Evolutionary conservation across 1,284 basidiomycete genomes (phyloP).

Genomic region (Limonomyces culmigenus): DNA sequence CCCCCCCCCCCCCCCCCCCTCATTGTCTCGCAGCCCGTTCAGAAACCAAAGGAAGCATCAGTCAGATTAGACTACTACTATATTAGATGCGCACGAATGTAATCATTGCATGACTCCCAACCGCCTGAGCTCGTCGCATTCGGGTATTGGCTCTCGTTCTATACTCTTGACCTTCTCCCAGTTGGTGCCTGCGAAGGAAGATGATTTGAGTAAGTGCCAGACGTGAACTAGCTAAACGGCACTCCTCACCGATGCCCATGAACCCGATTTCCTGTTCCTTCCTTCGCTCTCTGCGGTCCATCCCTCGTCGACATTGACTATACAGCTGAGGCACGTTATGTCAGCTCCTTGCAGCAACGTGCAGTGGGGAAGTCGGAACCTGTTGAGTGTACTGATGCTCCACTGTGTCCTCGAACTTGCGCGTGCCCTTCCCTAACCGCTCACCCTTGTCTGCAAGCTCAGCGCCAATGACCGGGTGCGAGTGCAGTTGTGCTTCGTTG

Average conservation of each 20-base stretch:
- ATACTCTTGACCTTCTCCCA: slow-evolving; percentile 70
- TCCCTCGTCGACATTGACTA: slow-evolving; percentile 45
- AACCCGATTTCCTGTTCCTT: slow-evolving; percentile 69
- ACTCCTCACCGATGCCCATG: slow-evolving; percentile 80
- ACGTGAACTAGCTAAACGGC: too few relatives aligned
- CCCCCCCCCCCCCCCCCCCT: too few relatives aligned
- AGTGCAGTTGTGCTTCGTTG: slow-evolving; percentile 61
- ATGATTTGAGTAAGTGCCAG: too few relatives aligned
- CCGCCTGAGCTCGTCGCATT: slow-evolving; percentile 59
- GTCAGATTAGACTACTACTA: neutral
- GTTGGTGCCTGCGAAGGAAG: too few relatives aligned
- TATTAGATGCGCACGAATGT: neutral
- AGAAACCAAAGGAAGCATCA: too few relatives aligned
- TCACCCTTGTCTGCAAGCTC: slow-evolving; percentile 34
- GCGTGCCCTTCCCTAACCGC: slow-evolving; percentile 12
- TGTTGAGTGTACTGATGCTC: slow-evolving; percentile 36
- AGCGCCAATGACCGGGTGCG: slow-evolving; percentile 58
- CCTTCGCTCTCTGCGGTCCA: slow-evolving; percentile 43
- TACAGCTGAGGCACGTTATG: slow-evolving; percentile 59
- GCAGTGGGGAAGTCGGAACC: slow-evolving; percentile 60
- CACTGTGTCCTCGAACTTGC: slow-evolving; percentile 15
- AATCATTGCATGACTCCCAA: slow-evolving; percentile 28
- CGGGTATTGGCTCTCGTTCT: slow-evolving; percentile 42
- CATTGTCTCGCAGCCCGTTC: too few relatives aligned
- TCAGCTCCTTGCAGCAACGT: too few relatives aligned